Evolutionary conservation across 2,329 filamentous ascomycete species (phyloP), one percentile per base, ranked within the genome.

Genomic region (Diaporthe ampelina): DNA sequence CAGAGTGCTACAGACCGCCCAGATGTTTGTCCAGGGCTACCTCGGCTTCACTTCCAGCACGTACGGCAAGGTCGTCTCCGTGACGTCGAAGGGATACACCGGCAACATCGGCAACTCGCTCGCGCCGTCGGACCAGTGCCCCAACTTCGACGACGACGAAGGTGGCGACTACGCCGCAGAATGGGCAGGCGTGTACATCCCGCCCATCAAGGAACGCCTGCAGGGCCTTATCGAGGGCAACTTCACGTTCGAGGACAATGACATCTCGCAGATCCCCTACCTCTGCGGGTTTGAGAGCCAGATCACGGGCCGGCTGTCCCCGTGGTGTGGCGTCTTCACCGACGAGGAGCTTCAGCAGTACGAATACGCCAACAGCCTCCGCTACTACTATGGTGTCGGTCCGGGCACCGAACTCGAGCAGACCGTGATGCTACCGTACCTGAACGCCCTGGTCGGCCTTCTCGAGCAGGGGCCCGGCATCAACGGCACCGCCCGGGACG

Each of bases 231-330:
- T 92, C 43, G 78, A 81, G 0, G 91, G 91, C 1, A 84, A 86
- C 52, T 85, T 93, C 45, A 87, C 86, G 0, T 85, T 93, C 45
- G 86, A 85, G 0, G 82, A 86, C 43, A 82, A 81, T 1, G 90
- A 93, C 73, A 83, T 91, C 56, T 84, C 83, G 10, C 86, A 88
- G 58, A 91, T 94, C 67, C 91, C 91, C 0, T 93, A 94, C 77
- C 85, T 93, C n/a, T 94, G 92, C 77, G 92, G 74, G 1, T 94
- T 92, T 74, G 92, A 94, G 78, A 91, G 88, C 4, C 92, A 94
- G 78, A 93, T 94, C 76, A 90, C 86, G 0, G 91, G 92, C 1
- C 83, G 82, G 2, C 80, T 89, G 5, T 92, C 90, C 6, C 89
- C 91, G 0, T 93, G 90, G 84, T 94, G 92, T 79, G 83, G 84